Evolutionary conservation across 2,329 filamentous ascomycete genomes (phyloP), one percentile per base, ranked within the genome.

Genomic region (Cadophora malorum): DNA sequence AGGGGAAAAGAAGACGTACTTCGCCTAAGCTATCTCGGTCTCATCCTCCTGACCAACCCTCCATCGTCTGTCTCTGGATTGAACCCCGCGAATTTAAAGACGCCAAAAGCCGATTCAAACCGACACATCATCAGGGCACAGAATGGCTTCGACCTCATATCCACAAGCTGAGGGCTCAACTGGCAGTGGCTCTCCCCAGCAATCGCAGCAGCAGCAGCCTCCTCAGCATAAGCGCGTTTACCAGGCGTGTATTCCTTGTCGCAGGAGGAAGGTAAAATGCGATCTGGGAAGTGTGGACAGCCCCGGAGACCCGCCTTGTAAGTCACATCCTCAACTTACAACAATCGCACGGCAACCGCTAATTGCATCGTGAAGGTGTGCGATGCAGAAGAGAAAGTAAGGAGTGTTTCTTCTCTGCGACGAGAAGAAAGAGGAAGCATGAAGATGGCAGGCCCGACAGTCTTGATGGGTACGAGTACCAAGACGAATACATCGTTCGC

Each of bases 391-490:
- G 96, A 73, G 96, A 99, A 83, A 93, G 91, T 82, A 98, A 98
- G 80, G 91, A 97, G 76, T 99, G 96, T 83, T 97, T 91, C 85
- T 99, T 99, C 83, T 97, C 94, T 70, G 93, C 94, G 23, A 98
- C 94, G 38, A 87, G 96, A 62, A 90, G 96, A 77, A 98, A 98
- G 88, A 89, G 94, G 78, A 96, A 96, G 84, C 86, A 86, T 59
- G 83, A 91, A 73, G 87, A 84, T 80, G 81, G 79, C 75, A 63
- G 82, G 75, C 75, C 82, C 45, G 84, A 82, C 23, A 85, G 85
- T 64, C 80, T 80, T 66, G 81, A 83, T 67, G 78, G 77, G 3
- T 75, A 75, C 64, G 77, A 77, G 49, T 77, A 73, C 64, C 79
- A 79, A 33, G 82, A 83, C 67, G 90, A 93, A 71, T 92, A 92